A percentile compares a stretch with the other conserved stretches of the same genome.
Conservation (phyloP, 2,329 filamentous ascomycete species). For the Phaeosphaeriaceae sp. region DNA sequence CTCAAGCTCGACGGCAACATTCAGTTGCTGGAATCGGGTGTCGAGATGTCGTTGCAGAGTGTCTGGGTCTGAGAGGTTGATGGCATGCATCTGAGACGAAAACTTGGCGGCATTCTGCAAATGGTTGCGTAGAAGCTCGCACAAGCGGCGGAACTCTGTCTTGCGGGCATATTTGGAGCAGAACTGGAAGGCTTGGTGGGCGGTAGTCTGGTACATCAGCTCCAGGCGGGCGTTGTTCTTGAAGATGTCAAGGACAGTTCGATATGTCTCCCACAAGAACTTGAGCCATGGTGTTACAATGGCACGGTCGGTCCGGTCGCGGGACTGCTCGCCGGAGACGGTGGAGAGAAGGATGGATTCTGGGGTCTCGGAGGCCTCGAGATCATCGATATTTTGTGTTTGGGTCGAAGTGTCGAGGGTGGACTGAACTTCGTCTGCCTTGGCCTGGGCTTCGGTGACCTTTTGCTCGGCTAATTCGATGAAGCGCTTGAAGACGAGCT, state of each 20-base stretch:
- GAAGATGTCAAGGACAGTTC: conserved; percentile 96
- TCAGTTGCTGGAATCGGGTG: conserved; percentile 97
- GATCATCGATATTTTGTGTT: conserved; percentile 83
- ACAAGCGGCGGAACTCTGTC: conserved; percentile 98
- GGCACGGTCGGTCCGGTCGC: conserved; percentile 95
- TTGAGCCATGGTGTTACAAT: conserved; percentile 99
- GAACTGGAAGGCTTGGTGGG: conserved; percentile 98
- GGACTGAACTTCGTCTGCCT: conserved; percentile 94
- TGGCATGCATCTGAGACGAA: conserved; percentile 98
- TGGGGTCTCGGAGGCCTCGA: conserved; percentile 95
- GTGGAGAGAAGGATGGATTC: conserved; percentile 98
- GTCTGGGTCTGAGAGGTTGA: conserved; percentile 97
- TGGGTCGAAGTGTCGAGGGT: conserved; percentile 78
- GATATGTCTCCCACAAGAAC: conserved; percentile 99
- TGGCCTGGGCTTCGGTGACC: conserved; percentile 92
- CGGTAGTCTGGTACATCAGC: conserved; percentile 97
- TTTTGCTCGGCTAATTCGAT: conserved; percentile 97
- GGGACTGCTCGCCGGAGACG: conserved; percentile 96
- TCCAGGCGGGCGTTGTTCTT: conserved; percentile 98
- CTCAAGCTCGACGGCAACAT: conserved; percentile 96
- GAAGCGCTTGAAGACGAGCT: conserved; percentile 92
- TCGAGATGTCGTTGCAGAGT: conserved; percentile 97
- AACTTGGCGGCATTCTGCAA: conserved; percentile 99
- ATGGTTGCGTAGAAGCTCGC: conserved; percentile 97
- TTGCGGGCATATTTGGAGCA: conserved; percentile 98